A percentile compares a stretch with the other conserved stretches of the same genome.
Conservation (phyloP, 2,329 filamentous ascomycete genomes). For the Trichoderma afroharzianum region DNA sequence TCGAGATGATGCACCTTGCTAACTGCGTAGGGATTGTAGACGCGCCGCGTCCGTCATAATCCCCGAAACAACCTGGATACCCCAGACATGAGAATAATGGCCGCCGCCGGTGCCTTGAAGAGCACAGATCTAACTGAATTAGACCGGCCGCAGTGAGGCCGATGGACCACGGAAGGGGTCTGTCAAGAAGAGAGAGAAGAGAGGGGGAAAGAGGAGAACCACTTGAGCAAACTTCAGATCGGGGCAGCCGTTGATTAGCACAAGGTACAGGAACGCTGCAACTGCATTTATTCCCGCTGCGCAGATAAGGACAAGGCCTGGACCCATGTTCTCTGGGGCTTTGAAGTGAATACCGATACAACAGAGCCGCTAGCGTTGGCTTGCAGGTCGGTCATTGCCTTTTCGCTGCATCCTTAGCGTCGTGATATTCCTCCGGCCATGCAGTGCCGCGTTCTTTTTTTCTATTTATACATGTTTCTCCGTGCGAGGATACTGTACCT, state of each 20-base stretch:
- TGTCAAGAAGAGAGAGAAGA: neutral
- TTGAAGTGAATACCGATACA: neutral
- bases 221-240: neutral
- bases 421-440: neutral
- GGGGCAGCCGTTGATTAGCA: neutral
- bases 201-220: neutral
- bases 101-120: neutral
- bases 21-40: neutral
- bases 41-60: neutral
- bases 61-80: constrained; percentile 1
- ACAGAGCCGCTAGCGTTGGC: constrained; percentile 1
- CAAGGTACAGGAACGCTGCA: neutral
- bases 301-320: neutral
- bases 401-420: neutral
- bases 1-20: neutral
- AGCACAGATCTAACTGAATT: neutral
- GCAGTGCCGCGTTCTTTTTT: neutral
- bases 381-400: neutral
- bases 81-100: neutral
- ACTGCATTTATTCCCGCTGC: neutral
- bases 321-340: neutral
- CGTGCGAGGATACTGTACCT: neutral
- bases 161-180: neutral
- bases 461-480: neutral
- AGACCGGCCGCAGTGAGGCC: neutral